Evolutionary conservation across 345 rosid species (phyloP).

Genomic region (Zanthoxylum bungeanum): DNA sequence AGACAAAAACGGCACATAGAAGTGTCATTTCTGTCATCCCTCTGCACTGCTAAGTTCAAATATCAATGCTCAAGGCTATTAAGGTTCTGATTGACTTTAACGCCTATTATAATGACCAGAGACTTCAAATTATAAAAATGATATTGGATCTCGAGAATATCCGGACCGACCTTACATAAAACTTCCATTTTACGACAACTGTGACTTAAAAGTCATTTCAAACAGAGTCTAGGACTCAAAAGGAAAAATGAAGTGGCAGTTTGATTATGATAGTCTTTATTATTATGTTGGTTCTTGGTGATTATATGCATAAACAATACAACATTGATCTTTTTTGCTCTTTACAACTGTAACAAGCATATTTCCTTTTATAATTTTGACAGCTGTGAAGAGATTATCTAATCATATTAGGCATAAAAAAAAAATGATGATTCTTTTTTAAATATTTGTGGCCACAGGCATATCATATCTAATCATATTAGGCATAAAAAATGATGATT

Average conservation of each 20-base stretch:
- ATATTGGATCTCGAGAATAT: no score
- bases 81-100: no score
- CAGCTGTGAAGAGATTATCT: slow-evolving; percentile 2
- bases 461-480: background rate
- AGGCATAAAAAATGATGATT: background rate
- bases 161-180: no score
- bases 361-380: background rate
- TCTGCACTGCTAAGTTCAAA: no score
- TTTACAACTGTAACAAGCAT: slow-evolving; percentile 22
- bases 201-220: no score
- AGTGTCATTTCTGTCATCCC: no score
- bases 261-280: background rate
- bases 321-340: background rate
- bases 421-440: background rate
- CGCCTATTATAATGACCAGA: no score
- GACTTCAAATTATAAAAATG: no score
- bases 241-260: background rate
- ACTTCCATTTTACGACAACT: no score
- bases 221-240: background rate
- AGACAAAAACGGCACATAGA: no score
- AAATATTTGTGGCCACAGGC: slow-evolving; percentile 32
- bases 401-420: background rate
- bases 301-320: background rate
- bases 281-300: background rate
- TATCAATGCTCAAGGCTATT: no score